Conservation (phyloP, 192 early-diverging fungal genomes). For the Entomortierella parvispora region DNA sequence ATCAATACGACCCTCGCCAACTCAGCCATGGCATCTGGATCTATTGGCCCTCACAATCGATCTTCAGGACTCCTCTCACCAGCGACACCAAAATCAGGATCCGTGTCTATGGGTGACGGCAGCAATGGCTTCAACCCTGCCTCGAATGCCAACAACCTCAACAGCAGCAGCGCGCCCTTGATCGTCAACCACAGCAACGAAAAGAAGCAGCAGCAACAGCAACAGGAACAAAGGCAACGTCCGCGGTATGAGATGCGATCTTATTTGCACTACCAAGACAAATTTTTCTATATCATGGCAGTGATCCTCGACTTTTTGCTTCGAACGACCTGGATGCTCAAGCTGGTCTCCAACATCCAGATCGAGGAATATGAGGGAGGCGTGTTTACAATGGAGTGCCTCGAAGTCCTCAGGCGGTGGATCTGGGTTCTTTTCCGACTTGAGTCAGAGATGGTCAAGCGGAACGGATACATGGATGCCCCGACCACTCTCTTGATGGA, state of each 20-base stretch:
- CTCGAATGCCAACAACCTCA: no score
- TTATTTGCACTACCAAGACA: constrained; percentile 69
- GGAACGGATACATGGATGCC: constrained; percentile 22
- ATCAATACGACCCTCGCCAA: constrained; percentile 11
- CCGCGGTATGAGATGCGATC: constrained; percentile 67
- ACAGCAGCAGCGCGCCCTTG: neutral
- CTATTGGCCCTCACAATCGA: constrained; percentile 30
- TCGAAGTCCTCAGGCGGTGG: constrained; percentile 91
- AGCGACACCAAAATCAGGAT: constrained; percentile 16
- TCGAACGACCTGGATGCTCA: constrained; percentile 88
- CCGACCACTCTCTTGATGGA: neutral
- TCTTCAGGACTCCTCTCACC: constrained; percentile 4
- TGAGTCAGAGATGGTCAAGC: constrained; percentile 81
- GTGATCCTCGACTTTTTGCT: constrained; percentile 83
- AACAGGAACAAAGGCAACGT: neutral
- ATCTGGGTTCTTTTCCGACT: constrained; percentile 95
- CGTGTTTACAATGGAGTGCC: constrained; percentile 78
- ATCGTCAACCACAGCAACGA: neutral
- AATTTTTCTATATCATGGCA: constrained; percentile 79
- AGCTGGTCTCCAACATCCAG: constrained; percentile 69
- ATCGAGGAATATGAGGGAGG: constrained; percentile 74
- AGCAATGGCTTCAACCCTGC: no score
- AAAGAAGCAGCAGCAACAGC: neutral
- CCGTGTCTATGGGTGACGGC: neutral
- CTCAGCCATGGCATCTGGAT: neutral